Percentiles rank a stretch among this genome's conserved stretches.
Evolutionary conservation across 345 rosid species (phyloP).

Genomic region (Acer campestre): DNA sequence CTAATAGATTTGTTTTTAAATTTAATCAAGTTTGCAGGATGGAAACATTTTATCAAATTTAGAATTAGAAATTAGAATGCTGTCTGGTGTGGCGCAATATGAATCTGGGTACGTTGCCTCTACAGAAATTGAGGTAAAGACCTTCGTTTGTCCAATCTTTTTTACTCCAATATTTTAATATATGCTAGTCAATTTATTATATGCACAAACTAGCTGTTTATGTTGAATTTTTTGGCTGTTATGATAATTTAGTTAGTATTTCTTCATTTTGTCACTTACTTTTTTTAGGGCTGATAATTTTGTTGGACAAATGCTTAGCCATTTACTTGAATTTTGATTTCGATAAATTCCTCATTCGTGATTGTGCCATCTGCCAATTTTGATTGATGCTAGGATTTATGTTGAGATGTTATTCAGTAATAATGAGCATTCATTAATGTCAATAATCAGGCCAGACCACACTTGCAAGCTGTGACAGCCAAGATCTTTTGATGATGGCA

Average conservation of each 20-base stretch:
- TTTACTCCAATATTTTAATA: neutral
- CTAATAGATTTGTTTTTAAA: conserved; percentile 4
- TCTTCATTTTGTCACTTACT: too few relatives aligned
- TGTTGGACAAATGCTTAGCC: neutral
- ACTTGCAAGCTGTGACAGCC: conserved; percentile 81
- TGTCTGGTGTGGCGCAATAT: conserved; percentile 77
- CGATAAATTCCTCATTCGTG: neutral
- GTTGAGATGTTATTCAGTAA: neutral
- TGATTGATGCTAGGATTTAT: neutral
- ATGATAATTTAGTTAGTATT: neutral
- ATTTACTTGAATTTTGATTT: neutral
- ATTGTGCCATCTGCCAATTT: neutral
- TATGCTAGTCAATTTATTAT: neutral
- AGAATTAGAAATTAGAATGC: conserved; percentile 67
- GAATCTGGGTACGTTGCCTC: conserved; percentile 72
- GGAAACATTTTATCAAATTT: conserved; percentile 71
- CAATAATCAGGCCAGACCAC: conserved; percentile 70
- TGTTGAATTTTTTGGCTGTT: neutral
- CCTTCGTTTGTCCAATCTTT: conserved; percentile 6
- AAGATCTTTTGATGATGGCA: conserved; percentile 73
- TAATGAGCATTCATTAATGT: conserved; percentile 2
- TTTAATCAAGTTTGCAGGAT: conserved; percentile 76
- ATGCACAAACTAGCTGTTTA: conserved; percentile 14
- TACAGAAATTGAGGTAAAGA: conserved; percentile 81
- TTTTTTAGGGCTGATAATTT: neutral